phyloP scores from a whole-genome alignment of 805 yeast species.

The Danielia oregonensis region DNA sequence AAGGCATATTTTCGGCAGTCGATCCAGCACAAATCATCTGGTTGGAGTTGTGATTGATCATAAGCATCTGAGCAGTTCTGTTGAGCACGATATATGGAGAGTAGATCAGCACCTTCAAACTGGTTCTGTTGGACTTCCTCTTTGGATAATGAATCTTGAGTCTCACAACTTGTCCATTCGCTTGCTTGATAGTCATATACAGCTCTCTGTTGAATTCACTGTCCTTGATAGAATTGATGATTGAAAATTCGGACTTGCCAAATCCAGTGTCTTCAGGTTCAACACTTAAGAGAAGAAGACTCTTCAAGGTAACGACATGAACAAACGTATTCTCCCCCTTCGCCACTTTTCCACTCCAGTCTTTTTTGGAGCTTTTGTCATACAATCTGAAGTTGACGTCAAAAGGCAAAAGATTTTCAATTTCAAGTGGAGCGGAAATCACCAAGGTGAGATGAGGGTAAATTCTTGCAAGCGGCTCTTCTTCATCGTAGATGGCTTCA shows the following conservation, averaged over 20 bases:
- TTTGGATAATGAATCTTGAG: constrained; percentile 63
- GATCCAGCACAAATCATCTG: constrained; percentile 19
- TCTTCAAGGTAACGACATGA: constrained; percentile 74
- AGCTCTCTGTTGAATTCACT: constrained; percentile 57
- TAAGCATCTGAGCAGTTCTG: constrained; percentile 66
- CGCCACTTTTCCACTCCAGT: constrained; percentile 58
- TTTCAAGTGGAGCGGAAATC: constrained; percentile 79
- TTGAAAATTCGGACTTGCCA: constrained; percentile 66
- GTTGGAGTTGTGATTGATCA: constrained; percentile 50
- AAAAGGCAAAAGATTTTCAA: constrained; percentile 81
- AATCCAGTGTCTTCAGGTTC: constrained; percentile 61
- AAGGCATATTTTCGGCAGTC: constrained; percentile 42
- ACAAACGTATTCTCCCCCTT: constrained; percentile 69
- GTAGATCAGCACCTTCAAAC: constrained; percentile 65
- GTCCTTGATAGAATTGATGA: constrained; percentile 56
- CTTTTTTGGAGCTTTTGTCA: constrained; percentile 66
- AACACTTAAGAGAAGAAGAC: constrained; percentile 68
- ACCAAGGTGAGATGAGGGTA: constrained; percentile 83
- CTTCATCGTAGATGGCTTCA: constrained; percentile 56
- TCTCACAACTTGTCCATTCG: constrained; percentile 64
- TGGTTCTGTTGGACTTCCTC: constrained; percentile 48
- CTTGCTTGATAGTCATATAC: constrained; percentile 47
- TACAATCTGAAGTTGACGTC: constrained; percentile 72
- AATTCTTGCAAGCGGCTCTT: constrained; percentile 67
- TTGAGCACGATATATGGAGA: constrained; percentile 84